Evolutionary conservation across 139 green algal genomes (phyloP).

Genomic region (Micractinium sp.): DNA sequence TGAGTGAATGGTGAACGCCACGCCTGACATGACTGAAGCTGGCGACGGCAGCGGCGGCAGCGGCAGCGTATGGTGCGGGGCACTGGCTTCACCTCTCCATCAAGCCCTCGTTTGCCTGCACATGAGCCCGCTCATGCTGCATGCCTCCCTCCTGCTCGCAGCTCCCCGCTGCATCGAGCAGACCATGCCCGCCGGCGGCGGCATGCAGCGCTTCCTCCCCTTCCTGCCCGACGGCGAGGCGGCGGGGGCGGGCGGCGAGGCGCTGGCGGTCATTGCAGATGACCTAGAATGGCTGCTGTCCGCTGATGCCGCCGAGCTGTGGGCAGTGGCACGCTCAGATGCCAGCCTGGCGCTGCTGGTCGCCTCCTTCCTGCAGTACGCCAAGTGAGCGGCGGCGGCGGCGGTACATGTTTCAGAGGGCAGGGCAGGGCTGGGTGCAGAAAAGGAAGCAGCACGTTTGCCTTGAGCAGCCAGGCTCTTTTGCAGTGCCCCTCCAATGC

Average conservation of each 20-base stretch:
- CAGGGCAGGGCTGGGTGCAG: neutral
- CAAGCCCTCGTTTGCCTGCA: too few relatives aligned
- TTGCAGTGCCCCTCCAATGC: neutral
- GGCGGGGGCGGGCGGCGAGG: neutral
- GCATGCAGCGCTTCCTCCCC: constrained; percentile 42
- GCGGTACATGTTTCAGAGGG: neutral
- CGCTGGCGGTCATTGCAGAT: constrained; percentile 3
- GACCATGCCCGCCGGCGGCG: too few relatives aligned
- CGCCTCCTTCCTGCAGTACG: constrained; percentile 38
- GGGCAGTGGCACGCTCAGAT: constrained; percentile 10
- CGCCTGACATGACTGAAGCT: too few relatives aligned
- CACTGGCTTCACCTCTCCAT: too few relatives aligned
- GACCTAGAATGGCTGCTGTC: constrained; percentile 35
- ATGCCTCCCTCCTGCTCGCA: too few relatives aligned
- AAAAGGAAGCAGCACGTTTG: neutral
- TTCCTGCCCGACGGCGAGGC: constrained; percentile 19
- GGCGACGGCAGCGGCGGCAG: too few relatives aligned
- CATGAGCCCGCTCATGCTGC: too few relatives aligned
- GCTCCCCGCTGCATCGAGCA: too few relatives aligned
- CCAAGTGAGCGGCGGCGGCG: neutral
- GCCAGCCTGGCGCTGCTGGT: constrained; percentile 25
- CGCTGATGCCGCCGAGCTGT: constrained; percentile 8
- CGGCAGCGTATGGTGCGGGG: too few relatives aligned
- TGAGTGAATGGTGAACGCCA: too few relatives aligned
- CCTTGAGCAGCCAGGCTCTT: neutral